Evolutionary conservation across 768 basidiomycete genomes (phyloP).

Genomic region (Phlebiopsis flavidoalba): DNA sequence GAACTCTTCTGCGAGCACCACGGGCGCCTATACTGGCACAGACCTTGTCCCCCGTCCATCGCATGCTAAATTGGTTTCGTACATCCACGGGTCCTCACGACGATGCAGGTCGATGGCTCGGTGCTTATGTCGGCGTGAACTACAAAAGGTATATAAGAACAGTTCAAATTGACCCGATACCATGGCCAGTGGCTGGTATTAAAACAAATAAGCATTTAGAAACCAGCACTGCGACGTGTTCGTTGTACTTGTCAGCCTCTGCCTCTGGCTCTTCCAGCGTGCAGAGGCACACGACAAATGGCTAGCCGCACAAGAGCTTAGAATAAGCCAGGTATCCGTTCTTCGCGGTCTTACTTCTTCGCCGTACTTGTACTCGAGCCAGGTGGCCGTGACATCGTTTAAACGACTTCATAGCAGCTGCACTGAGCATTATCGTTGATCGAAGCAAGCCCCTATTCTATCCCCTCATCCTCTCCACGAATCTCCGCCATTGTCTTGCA

Average conservation of each 20-base stretch:
- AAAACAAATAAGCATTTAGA: neutral
- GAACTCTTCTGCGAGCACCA: neutral
- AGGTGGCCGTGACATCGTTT: neutral
- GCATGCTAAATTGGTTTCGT: too few species aligned
- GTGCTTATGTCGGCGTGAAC: neutral
- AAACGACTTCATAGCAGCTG: neutral
- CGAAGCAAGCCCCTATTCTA: neutral
- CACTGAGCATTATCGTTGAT: neutral
- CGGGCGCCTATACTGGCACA: too few species aligned
- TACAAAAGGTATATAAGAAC: neutral
- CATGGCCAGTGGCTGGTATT: neutral
- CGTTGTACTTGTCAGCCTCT: neutral
- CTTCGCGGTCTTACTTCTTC: neutral
- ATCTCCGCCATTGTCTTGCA: neutral
- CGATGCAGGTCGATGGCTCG: neutral
- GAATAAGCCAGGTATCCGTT: neutral
- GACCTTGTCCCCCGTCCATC: too few species aligned
- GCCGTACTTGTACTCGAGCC: neutral
- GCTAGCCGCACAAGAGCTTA: neutral
- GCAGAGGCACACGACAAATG: neutral
- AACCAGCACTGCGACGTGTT: neutral
- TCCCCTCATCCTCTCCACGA: neutral
- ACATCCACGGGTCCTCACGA: neutral
- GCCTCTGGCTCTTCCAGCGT: neutral
- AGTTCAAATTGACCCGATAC: neutral